Evolutionary conservation across 306 rosid genomes (phyloP).

Genomic region (Quercus engelmannii): DNA sequence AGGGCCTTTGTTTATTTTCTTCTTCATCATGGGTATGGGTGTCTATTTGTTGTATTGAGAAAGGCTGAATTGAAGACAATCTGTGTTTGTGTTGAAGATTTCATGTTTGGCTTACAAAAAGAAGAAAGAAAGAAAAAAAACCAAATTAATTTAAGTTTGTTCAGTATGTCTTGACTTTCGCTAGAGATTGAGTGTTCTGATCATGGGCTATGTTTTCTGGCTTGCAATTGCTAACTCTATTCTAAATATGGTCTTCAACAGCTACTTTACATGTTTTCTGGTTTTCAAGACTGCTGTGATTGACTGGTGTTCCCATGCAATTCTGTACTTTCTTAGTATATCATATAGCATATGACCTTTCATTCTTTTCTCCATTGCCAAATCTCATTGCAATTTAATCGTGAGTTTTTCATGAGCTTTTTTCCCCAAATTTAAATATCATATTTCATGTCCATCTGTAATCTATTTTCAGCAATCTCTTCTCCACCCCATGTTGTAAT

Average conservation of each 20-base stretch:
- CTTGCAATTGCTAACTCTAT: not conserved
- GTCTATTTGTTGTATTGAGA: not conserved
- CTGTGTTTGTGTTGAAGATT: conserved; percentile 2
- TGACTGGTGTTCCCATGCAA: not conserved
- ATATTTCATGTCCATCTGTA: not conserved
- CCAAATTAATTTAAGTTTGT: not conserved
- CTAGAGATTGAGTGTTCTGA: not conserved
- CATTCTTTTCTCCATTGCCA: not conserved
- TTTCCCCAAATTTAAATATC: not conserved
- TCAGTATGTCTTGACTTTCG: not conserved
- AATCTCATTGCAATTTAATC: not conserved
- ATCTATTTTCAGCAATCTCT: not conserved
- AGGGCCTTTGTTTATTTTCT: not conserved
- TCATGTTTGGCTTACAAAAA: not conserved
- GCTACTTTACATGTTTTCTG: not conserved
- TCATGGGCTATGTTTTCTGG: not conserved
- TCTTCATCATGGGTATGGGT: not conserved
- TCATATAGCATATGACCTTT: not conserved
- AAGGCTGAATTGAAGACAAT: not conserved
- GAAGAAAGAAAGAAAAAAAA: not conserved
- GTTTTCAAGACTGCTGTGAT: not conserved
- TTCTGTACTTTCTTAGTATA: not conserved
- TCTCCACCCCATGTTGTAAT: not conserved
- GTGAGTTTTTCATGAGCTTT: not conserved
- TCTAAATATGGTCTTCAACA: not conserved